Conservation (phyloP, 345 rosid genomes). For the Salix suchowensis region DNA sequence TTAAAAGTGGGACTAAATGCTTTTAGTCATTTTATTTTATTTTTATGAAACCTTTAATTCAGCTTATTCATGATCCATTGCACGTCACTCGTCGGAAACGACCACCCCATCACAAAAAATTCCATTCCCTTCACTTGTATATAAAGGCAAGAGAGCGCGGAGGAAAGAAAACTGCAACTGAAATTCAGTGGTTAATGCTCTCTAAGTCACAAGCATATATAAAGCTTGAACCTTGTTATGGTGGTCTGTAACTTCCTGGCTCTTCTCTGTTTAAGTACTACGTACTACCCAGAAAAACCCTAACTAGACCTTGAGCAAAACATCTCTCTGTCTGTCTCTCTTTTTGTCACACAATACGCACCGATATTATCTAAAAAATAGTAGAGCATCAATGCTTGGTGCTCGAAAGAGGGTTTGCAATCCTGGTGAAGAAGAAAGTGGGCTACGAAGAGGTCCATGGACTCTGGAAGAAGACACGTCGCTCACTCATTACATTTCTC, state of each 20-base stretch:
- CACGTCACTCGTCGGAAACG: not conserved
- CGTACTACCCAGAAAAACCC: not conserved
- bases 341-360: not conserved
- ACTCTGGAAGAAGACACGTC: constrained; percentile 85
- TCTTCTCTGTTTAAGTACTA: not conserved
- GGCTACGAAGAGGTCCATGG: constrained; percentile 89
- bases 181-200: not conserved
- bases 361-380: not conserved
- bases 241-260: not conserved
- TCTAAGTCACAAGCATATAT: not conserved
- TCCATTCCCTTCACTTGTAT: constrained; percentile 11
- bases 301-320: not conserved
- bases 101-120: constrained; percentile 5
- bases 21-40: not conserved
- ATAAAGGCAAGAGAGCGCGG: constrained; percentile 21
- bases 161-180: not conserved
- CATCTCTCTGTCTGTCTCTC: not conserved
- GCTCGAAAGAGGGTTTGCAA: constrained; percentile 17
- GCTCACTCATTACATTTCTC: constrained; percentile 79
- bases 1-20: not conserved
- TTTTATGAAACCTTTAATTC: not conserved
- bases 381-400: constrained; percentile 14
- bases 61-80: not conserved
- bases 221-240: not conserved
- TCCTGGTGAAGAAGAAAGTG: constrained; percentile 46